Conservation (phyloP, 2,329 filamentous ascomycete genomes). For the Trichophyton verrucosum region DNA sequence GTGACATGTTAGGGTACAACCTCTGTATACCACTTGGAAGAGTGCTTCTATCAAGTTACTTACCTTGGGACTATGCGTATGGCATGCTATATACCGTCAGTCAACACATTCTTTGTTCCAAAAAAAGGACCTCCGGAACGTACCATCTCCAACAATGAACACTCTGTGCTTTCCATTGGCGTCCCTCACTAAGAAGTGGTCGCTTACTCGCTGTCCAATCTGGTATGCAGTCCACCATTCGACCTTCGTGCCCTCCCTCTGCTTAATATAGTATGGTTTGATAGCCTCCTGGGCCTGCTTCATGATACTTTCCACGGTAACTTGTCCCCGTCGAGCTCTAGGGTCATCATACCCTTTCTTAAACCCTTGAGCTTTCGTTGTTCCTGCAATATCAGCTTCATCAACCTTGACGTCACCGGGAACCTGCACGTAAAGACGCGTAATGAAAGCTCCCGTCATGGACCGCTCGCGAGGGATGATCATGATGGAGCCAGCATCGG, state of each 20-base stretch:
- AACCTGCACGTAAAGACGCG: constrained; percentile 51
- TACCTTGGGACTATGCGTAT: constrained; percentile 61
- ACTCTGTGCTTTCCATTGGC: constrained; percentile 59
- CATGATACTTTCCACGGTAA: constrained; percentile 53
- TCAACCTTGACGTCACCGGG: constrained; percentile 22
- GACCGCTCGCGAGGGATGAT: constrained; percentile 60
- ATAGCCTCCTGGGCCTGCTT: constrained; percentile 52
- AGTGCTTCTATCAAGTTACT: not conserved
- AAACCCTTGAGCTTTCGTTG: constrained; percentile 18
- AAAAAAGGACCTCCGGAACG: constrained; percentile 4
- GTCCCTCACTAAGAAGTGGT: constrained; percentile 49
- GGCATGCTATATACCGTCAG: constrained; percentile 42
- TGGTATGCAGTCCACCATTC: constrained; percentile 59
- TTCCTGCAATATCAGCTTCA: constrained; percentile 12
- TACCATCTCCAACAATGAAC: constrained; percentile 57
- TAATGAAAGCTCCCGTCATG: constrained; percentile 50
- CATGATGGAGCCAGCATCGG: constrained; percentile 62
- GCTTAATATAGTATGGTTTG: constrained; percentile 41
- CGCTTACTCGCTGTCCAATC: constrained; percentile 53
- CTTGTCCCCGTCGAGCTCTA: constrained; percentile 44
- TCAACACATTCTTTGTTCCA: not conserved
- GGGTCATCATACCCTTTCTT: not conserved
- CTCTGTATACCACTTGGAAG: not conserved
- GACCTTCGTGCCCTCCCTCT: constrained; percentile 4
- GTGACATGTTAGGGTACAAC: not conserved